Evolutionary conservation across 202 grass and related monocot genomes (phyloP), one percentile per base, ranked within the genome.

Genomic region (Schoenoplectus tabernaemontani): DNA sequence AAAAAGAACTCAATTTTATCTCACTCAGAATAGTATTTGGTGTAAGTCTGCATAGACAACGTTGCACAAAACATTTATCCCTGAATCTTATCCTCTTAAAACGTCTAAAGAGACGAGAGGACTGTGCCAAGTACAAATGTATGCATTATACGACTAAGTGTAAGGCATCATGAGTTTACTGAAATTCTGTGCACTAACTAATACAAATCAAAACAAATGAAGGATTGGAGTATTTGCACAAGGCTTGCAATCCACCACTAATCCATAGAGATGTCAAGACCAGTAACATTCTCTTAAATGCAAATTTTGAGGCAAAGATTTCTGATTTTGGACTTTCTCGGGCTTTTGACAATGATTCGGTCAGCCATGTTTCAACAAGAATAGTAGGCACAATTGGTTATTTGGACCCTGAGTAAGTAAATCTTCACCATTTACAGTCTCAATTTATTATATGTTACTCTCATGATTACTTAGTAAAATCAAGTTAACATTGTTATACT

Each of bases 211-310:
- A 57, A 17, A 38, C 17, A 68, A 36, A 48, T 78, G 20, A 54
- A 91, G 86, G 89, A 62, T 75, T 91, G 57, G 78, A 86, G 53
- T 88, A 91, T 75, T 51, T 91, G 59, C 87, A 89, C 13, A 84
- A 60, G 17, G 70, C 46, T 61, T 90, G 88, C 61, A 84, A 24
- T 11, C 88, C 88, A 51, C 56, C 88, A 22, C 42, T 90, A 57
- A 83, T 89, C 50, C 87, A 89, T 16, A 86, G 87, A 78, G 87
- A 89, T 81, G 67, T 89, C 1, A 90, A 87, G 59, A 83, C 89
- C 7, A 65, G 42, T 43, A 91, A 88, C 50, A 91, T 91, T 32
- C 89, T 88, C 12, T 57, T 91, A 41, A 85, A 60, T 68, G 53
- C 71, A 57, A 81, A 83, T 80, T 74, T 88, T 0, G 60, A 86